phyloP scores from a whole-genome alignment of 202 grass and related monocot genomes.

The Dendrocalamus latiflorus region DNA sequence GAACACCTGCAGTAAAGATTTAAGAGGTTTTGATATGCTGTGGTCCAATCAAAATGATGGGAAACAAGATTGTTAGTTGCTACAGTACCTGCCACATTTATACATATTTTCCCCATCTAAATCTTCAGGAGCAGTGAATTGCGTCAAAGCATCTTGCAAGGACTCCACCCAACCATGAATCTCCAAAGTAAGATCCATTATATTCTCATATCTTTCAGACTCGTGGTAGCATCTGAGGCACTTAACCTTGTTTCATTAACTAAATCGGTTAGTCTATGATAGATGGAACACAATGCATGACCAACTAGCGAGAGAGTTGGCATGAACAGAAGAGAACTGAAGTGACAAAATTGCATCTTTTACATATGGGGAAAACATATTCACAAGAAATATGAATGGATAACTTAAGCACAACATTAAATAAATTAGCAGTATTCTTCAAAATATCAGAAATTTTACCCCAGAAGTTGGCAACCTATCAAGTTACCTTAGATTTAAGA shows the following conservation, averaged over 20 bases:
- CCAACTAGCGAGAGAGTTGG: neutral
- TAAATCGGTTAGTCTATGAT: conserved; percentile 34
- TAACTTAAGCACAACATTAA: neutral
- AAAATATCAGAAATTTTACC: neutral
- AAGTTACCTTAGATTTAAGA: conserved; percentile 88
- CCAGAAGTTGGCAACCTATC: conserved; percentile 6
- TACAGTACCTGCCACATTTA: conserved; percentile 91
- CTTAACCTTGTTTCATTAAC: conserved; percentile 74
- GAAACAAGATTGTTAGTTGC: conserved; percentile 1
- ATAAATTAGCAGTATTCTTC: conserved; percentile 11
- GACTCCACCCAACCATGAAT: conserved; percentile 99
- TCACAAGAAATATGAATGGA: conserved; percentile 7
- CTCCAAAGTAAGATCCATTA: conserved; percentile 99
- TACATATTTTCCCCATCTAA: too few species aligned
- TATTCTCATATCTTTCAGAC: conserved; percentile 97
- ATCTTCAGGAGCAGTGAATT: conserved; percentile 98
- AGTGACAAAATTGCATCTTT: conserved; percentile 12
- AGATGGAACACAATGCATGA: neutral
- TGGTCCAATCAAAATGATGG: conserved; percentile 1
- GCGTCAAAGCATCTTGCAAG: conserved; percentile 95
- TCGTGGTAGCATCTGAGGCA: conserved; percentile 96
- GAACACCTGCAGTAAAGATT: conserved; percentile 60
- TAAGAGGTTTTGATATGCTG: conserved; percentile 19
- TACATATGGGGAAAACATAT: neutral
- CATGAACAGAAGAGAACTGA: neutral